These are phyloP conservation scores for Aaosphaeria pasadenensis DNA, from an alignment of 2,329 filamentous ascomycete species.

Conservation along the genomic window DNA sequence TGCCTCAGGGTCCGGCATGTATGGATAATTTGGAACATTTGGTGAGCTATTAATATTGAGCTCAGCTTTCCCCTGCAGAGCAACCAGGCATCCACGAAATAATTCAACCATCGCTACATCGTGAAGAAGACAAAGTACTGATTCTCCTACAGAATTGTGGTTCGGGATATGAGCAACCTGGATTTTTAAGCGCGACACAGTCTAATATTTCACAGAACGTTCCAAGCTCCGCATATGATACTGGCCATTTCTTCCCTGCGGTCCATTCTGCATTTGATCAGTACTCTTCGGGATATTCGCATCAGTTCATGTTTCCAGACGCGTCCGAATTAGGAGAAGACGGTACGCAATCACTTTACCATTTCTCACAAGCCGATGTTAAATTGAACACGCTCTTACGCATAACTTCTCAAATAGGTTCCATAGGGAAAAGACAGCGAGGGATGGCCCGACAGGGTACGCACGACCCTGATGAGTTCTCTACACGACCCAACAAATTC, in stretches of 20 bases:
- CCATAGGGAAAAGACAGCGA: background rate
- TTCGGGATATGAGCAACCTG: too few relatives aligned
- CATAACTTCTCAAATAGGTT: background rate
- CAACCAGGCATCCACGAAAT: too few relatives aligned
- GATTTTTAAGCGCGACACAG: too few relatives aligned
- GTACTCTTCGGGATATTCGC: too few relatives aligned
- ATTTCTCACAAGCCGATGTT: background rate
- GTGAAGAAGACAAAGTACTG: too few relatives aligned
- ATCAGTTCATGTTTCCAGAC: too few relatives aligned
- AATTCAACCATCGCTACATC: too few relatives aligned
- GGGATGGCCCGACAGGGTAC: background rate
- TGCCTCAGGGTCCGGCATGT: background rate
- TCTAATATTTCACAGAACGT: too few relatives aligned
- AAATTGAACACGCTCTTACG: background rate
- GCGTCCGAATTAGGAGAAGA: background rate
- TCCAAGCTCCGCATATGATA: too few relatives aligned
- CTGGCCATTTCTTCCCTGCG: too few relatives aligned
- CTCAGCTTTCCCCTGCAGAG: background rate
- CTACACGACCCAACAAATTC: background rate
- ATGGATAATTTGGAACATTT: slow-evolving; percentile 5
- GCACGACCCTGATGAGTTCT: background rate
- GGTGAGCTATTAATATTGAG: slow-evolving; percentile 10
- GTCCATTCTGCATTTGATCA: too few relatives aligned
- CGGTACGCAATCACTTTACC: background rate
- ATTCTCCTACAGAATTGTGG: too few relatives aligned